Conservation (phyloP, 495 filamentous ascomycete genomes). For the Evernia prunastri region DNA sequence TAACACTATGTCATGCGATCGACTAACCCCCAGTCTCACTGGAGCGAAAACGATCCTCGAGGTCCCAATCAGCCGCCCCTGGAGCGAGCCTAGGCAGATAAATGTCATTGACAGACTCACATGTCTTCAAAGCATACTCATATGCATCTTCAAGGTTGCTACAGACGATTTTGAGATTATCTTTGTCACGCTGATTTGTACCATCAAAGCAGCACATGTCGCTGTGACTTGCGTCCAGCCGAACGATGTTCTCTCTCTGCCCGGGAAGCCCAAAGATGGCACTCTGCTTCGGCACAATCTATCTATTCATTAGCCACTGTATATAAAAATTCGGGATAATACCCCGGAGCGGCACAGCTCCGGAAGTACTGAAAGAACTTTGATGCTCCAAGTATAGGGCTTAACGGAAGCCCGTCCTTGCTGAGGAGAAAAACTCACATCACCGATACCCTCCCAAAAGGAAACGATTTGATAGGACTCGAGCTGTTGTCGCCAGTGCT, state of each 20-base stretch:
- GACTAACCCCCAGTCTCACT: no score
- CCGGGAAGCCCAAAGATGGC: slow-evolving; percentile 20
- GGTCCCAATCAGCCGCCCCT: no score
- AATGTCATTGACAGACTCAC: neutral
- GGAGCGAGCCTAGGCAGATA: no score
- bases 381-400: no score
- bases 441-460: slow-evolving; percentile 18
- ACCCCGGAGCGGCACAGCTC: no score
- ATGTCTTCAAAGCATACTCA: neutral
- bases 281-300: slow-evolving; percentile 14
- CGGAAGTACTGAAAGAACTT: no score
- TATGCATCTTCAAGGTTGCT: slow-evolving; percentile 18
- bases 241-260: slow-evolving; percentile 17
- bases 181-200: slow-evolving; percentile 1
- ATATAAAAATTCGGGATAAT: no score
- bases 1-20: no score
- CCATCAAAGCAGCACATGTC: slow-evolving; percentile 18
- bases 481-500: slow-evolving; percentile 20
- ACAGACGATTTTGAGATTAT: slow-evolving; percentile 12
- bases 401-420: no score
- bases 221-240: slow-evolving; percentile 16
- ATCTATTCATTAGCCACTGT: no score
- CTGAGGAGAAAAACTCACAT: no score
- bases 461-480: slow-evolving; percentile 18
- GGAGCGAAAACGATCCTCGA: no score